phyloP scores from a whole-genome alignment of 2,329 filamentous ascomycete genomes.

The Fusarium sp. region DNA sequence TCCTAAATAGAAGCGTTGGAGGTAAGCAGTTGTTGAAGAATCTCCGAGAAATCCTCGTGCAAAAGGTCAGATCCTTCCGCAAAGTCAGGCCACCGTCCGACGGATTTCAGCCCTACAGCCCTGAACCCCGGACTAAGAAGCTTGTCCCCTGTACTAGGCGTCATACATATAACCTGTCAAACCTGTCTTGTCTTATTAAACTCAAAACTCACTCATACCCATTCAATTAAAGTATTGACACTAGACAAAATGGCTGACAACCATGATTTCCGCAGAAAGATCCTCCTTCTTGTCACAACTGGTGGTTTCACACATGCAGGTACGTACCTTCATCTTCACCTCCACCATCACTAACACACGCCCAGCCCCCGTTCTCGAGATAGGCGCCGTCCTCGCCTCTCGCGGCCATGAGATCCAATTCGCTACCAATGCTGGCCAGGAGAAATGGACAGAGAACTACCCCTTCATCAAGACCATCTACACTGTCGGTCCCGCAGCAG shows the following conservation, averaged over 20 bases:
- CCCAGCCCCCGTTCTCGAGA: constrained; percentile 51
- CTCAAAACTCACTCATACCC: constrained; percentile 8
- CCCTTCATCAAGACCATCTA: constrained; percentile 49
- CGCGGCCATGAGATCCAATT: constrained; percentile 53
- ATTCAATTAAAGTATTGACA: constrained; percentile 17
- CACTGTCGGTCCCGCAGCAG: constrained; percentile 46
- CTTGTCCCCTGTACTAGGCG: constrained; percentile 9
- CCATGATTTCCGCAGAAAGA: constrained; percentile 26
- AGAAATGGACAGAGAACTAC: constrained; percentile 48
- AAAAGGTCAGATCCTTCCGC: neutral
- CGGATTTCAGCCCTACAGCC: constrained; percentile 13
- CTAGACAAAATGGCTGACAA: constrained; percentile 28
- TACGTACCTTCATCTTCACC: constrained; percentile 5
- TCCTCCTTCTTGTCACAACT: constrained; percentile 50
- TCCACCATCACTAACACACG: neutral
- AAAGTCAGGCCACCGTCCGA: constrained; percentile 1
- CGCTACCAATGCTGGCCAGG: constrained; percentile 53
- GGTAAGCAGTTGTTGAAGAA: too few species aligned
- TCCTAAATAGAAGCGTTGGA: neutral
- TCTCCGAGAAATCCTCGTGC: neutral
- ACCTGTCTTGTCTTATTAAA: constrained; percentile 13
- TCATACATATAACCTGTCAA: constrained; percentile 25
- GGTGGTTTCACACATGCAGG: constrained; percentile 54
- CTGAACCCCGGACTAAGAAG: neutral
- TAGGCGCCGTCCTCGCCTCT: constrained; percentile 48